Evolutionary conservation across 208 protist species (phyloP).

Genomic region (Trypanosoma lewisi): DNA sequence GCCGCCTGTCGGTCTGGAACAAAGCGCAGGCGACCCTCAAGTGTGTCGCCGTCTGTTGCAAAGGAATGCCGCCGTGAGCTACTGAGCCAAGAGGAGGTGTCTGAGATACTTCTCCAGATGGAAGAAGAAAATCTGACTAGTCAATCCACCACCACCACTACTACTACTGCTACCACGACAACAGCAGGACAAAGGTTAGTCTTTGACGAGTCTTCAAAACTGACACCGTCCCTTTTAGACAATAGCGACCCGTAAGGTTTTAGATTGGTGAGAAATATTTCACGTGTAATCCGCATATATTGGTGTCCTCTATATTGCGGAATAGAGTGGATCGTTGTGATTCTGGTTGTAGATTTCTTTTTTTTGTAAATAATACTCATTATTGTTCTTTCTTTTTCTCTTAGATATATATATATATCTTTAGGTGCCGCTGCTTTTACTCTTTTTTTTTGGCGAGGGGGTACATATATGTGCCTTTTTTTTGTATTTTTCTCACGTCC

Average conservation of each 20-base stretch:
- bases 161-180: too few relatives aligned
- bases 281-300: too few relatives aligned
- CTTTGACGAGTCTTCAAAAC: background rate
- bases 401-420: too few relatives aligned
- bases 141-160: background rate
- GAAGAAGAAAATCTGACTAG: constrained; percentile 2
- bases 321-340: too few relatives aligned
- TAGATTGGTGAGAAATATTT: background rate
- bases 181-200: background rate
- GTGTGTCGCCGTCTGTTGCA: background rate
- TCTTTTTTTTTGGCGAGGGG: too few relatives aligned
- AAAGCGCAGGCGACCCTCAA: constrained; percentile 6
- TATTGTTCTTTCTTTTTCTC: too few relatives aligned
- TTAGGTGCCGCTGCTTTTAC: too few relatives aligned
- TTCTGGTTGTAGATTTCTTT: too few relatives aligned
- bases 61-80: background rate
- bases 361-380: too few relatives aligned
- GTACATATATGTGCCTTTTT: too few relatives aligned
- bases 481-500: background rate
- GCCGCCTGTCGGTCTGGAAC: background rate
- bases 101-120: constrained; percentile 12
- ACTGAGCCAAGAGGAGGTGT: constrained; percentile 19
- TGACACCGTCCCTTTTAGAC: background rate
- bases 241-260: background rate
- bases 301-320: background rate